Percentiles rank a stretch among this genome's conserved stretches.
phyloP scores from a whole-genome alignment of 352 stramenopile genomes.

The Globisporangium takayamanum region DNA sequence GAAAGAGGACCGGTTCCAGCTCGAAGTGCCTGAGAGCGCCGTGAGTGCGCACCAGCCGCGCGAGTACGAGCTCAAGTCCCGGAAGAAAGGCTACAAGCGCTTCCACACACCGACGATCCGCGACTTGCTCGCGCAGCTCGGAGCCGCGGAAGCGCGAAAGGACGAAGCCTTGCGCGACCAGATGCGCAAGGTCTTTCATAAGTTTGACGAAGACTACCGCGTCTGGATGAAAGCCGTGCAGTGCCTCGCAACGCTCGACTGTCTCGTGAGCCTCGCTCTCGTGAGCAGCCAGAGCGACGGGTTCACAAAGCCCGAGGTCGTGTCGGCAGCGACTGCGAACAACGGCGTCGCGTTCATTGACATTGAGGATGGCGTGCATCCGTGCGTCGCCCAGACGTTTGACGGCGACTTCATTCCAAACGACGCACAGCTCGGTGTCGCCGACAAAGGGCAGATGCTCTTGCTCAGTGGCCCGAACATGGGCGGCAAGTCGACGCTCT shows the following conservation, averaged over 20 bases:
- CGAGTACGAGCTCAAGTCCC: constrained; percentile 92
- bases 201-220: constrained; percentile 93
- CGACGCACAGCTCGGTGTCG: constrained; percentile 88
- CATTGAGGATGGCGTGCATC: constrained; percentile 93
- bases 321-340: constrained; percentile 55
- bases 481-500: constrained; percentile 97
- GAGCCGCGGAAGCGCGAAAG: constrained; percentile 70
- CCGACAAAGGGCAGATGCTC: constrained; percentile 64
- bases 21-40: constrained; percentile 88
- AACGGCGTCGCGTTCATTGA: constrained; percentile 69
- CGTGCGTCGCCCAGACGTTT: constrained; percentile 87
- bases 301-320: constrained; percentile 89
- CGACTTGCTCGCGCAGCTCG: constrained; percentile 66
- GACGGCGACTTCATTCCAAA: constrained; percentile 96
- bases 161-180: constrained; percentile 85
- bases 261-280: constrained; percentile 91
- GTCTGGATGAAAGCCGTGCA: constrained; percentile 92
- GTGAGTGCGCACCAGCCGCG: constrained; percentile 84
- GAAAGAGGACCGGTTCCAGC: constrained; percentile 92
- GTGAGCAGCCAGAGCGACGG: constrained; percentile 91
- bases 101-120: constrained; percentile 89
- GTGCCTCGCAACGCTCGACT: constrained; percentile 93
- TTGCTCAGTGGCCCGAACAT: constrained; percentile 98
- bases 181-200: constrained; percentile 92
- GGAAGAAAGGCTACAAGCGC: constrained; percentile 90